phyloP scores from a whole-genome alignment of 2,329 filamentous ascomycete species.

The Neonectria neomacrospora region DNA sequence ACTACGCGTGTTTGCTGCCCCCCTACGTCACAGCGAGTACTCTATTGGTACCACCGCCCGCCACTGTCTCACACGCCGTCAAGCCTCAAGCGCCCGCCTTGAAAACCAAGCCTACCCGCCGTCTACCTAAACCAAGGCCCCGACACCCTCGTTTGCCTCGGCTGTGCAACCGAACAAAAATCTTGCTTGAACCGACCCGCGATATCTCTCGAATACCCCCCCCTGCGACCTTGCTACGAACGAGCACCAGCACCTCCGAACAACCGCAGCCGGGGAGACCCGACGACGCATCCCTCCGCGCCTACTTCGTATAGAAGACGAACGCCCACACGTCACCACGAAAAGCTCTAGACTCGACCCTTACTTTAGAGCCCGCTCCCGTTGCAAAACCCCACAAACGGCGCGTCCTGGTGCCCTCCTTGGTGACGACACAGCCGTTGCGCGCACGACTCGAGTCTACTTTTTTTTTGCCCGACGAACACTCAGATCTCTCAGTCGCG shows the following conservation, averaged over 20 bases:
- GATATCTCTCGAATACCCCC: neutral
- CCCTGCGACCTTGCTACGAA: slow-evolving; percentile 10
- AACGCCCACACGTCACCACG: slow-evolving; percentile 4
- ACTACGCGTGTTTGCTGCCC: slow-evolving; percentile 34
- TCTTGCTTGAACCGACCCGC: neutral
- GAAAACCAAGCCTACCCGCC: slow-evolving; percentile 12
- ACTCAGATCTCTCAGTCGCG: neutral
- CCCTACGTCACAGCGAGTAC: slow-evolving; percentile 25
- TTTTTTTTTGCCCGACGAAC: neutral
- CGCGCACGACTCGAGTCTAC: slow-evolving; percentile 15
- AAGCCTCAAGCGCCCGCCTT: slow-evolving; percentile 8
- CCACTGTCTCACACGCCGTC: slow-evolving; percentile 12
- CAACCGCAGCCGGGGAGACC: neutral
- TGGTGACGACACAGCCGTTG: slow-evolving; percentile 15
- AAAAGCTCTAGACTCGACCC: slow-evolving; percentile 24
- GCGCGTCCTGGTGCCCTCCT: slow-evolving; percentile 26
- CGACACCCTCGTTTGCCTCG: slow-evolving; percentile 15
- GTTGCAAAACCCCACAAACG: slow-evolving; percentile 29
- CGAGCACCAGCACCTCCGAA: neutral
- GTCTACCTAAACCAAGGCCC: neutral
- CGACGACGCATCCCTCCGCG: neutral
- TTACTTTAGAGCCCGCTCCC: slow-evolving; percentile 18
- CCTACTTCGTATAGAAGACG: neutral
- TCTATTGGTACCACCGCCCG: neutral
- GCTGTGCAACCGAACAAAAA: neutral